Base-by-base conservation (phyloP, 2,329 filamentous ascomycete genomes). In the Verticillium zaregamsianum region DNA sequence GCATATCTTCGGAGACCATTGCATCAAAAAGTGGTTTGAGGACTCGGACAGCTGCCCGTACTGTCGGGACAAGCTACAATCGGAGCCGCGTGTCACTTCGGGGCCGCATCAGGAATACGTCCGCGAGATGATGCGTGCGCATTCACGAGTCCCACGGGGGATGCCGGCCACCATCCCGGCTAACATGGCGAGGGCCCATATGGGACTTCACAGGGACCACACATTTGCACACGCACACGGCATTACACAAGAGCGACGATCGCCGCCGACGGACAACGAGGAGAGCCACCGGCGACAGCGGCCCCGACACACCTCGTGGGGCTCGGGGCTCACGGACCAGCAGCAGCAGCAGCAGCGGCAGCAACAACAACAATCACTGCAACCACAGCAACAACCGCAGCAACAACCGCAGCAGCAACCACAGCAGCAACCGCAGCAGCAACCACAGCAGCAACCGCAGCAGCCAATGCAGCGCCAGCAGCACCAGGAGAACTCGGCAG, bases 1-100 rank as follows among this genome's bases (percentile, higher is more conserved):
- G 66, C 86, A 89, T 66, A 71, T 89, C 7, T 89, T 89, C 70
- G 86, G 86, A 20, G 80, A 87, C 61, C 79, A 82, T 66, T 89
- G 86, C 70, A 86, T 89, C 65, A 86, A 84, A 70, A 87, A 85
- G 66, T 89, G 86, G 86, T 81, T 89, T 52, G 78, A 84, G 59
- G 84, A 88, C 55, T 84, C 84, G 2, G 81, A 86, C 66, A 86
- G 78, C 60, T 89, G 86, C 66, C 86, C 86, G 0, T 88, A 88
- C 67, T 89, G 86, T 70, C 82, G 86, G 31, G 81, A 86, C 64
- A 86, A 86, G 67, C 75, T 89, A 28, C 83, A 79, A 3, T 82
- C 84, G 2, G 82, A 86, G 62, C 68, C 72, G 25, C 67, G 67
- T 37, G 62, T 65, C 14, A 33, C 31, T 3, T 25, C 54, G 8